Conservation (phyloP, 208 protist species). For the Acanthamoeba sp. region DNA sequence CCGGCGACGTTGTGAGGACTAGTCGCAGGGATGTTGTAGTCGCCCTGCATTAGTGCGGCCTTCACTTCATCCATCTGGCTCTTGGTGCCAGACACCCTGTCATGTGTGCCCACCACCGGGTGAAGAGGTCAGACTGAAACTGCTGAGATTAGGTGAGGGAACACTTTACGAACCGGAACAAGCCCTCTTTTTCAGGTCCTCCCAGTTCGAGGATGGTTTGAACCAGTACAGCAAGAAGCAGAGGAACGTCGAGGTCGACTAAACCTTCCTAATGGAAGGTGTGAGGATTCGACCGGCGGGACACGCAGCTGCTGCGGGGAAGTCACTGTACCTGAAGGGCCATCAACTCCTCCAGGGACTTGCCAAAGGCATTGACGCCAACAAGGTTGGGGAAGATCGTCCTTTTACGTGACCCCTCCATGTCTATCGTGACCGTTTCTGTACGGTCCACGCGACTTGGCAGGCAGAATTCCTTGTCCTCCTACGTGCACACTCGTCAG, state of each 20-base stretch:
- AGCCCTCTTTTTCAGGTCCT: constrained; percentile 7
- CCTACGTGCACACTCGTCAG: too few species aligned
- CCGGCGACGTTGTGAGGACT: constrained; percentile 57
- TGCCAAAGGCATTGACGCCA: constrained; percentile 21
- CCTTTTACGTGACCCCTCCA: not conserved
- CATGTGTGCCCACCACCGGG: not conserved
- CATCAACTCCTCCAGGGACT: constrained; percentile 44
- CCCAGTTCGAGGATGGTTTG: constrained; percentile 48
- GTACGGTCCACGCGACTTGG: too few species aligned
- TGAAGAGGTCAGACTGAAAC: not conserved
- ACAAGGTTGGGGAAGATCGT: constrained; percentile 15
- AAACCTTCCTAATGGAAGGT: constrained; percentile 23
- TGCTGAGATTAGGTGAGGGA: not conserved
- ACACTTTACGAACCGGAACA: constrained; percentile 21
- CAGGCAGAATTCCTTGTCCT: too few species aligned
- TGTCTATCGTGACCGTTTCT: not conserved
- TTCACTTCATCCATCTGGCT: constrained; percentile 69
- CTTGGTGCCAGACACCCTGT: constrained; percentile 52
- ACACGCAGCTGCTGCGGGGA: too few species aligned
- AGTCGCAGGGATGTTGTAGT: constrained; percentile 48
- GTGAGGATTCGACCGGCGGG: too few species aligned
- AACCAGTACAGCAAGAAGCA: not conserved
- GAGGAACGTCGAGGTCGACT: constrained; percentile 2
- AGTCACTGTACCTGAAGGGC: not conserved
- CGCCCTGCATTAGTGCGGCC: constrained; percentile 1